Evolutionary conservation across 192 early-diverging fungal genomes (phyloP), one percentile per base, ranked within the genome.

Genomic region (Tieghemiomyces parasiticus): DNA sequence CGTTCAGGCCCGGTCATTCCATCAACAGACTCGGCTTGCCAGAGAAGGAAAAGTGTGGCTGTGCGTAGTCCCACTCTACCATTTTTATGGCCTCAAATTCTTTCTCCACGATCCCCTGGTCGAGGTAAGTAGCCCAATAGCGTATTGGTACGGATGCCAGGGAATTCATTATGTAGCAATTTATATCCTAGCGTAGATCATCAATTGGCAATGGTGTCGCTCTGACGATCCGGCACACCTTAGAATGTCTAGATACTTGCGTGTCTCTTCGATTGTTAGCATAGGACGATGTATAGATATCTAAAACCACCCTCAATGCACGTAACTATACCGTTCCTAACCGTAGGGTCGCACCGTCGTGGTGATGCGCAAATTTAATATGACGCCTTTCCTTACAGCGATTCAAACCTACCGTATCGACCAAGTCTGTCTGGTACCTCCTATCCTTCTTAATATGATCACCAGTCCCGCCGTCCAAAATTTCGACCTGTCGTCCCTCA

Each of bases 321-420:
- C n/a, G n/a, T n/a, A n/a, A n/a, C n/a, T n/a, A n/a, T n/a, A n/a
- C n/a, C n/a, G n/a, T n/a, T n/a, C n/a, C n/a, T n/a, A n/a, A n/a
- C n/a, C n/a, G n/a, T 74, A 74, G 54, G 78, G 79, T 1, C 71
- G 68, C 32, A 63, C 76, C 30, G 70, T 87, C 20, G 78, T 92
- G 12, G 75, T 91, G 26, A 78, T 91, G 70, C 77, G 81, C 29
- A 85, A 83, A 69, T 96, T 90, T 68, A 78, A 80, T 48, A 73
- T 91, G 53, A 65, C 62, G 0, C 62, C 56, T 0, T 88, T 87
- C 62, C 76, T 86, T 60, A 62, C 69, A 33, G 63, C 74, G 55
- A 72, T 93, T 34, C 74, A 88, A 71, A 74, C 76, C 46, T 85
- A 88, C 80, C 77, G 78, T 29, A 77, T 90, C 35, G 78, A 77